These are phyloP conservation scores for Termitomyces eurrhizus DNA, from an alignment of 768 basidiomycete genomes.

Conservation along the genomic window DNA sequence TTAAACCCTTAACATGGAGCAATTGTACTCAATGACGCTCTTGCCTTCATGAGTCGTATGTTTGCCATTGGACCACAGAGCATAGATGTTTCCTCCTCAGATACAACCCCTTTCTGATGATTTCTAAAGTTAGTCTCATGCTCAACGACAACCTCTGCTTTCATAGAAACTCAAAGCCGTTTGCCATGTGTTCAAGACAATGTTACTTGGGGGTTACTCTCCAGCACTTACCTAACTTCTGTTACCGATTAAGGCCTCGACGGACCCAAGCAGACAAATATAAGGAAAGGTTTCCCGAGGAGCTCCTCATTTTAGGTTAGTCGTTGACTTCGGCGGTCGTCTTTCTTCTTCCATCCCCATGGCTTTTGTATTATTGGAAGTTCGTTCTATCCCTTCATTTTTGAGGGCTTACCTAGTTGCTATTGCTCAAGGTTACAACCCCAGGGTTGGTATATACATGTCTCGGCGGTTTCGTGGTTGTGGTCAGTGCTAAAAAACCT, in stretches of 20 bases:
- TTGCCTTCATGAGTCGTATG: neutral
- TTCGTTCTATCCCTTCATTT: constrained; percentile 18
- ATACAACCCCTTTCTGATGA: neutral
- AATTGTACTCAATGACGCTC: too few species aligned
- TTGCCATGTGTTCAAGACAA: neutral
- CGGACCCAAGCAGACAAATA: neutral
- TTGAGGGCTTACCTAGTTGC: constrained; percentile 21
- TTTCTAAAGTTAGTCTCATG: neutral
- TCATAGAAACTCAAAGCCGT: too few species aligned
- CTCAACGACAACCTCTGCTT: neutral
- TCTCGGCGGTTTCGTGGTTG: constrained; percentile 45
- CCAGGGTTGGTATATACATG: constrained; percentile 58
- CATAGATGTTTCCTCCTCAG: too few species aligned
- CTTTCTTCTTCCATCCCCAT: neutral
- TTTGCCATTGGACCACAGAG: neutral
- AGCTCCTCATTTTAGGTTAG: neutral
- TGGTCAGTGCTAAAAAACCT: constrained; percentile 16
- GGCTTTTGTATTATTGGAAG: constrained; percentile 25
- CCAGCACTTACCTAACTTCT: neutral
- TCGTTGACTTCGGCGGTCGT: neutral
- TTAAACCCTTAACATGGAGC: neutral
- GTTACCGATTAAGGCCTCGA: neutral
- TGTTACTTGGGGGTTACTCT: neutral
- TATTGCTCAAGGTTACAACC: constrained; percentile 41
- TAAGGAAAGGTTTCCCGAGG: neutral